These are phyloP conservation scores for Geotrichum restrictum DNA, from an alignment of 1,139 yeast species.

Conservation along the genomic window DNA sequence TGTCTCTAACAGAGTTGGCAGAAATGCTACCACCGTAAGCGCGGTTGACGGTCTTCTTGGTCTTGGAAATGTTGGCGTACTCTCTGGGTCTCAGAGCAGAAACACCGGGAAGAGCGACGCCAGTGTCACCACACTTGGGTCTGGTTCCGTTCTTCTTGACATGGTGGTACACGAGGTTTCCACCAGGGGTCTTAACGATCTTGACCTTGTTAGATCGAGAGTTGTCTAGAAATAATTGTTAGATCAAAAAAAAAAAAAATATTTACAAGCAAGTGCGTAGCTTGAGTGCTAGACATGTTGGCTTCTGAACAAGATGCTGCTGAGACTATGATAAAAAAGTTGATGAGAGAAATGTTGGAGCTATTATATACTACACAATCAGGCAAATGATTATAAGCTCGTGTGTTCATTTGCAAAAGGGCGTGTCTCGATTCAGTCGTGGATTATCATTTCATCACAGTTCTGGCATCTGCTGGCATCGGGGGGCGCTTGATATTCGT, in stretches of 20 bases:
- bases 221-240: slow-evolving; percentile 52
- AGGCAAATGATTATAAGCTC: too few relatives aligned
- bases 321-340: too few relatives aligned
- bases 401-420: too few relatives aligned
- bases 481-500: too few relatives aligned
- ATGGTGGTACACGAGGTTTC: slow-evolving; percentile 95
- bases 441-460: too few relatives aligned
- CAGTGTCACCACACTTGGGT: slow-evolving; percentile 99
- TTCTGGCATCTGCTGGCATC: too few relatives aligned
- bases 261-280: background rate
- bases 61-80: slow-evolving; percentile 89
- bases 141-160: slow-evolving; percentile 90
- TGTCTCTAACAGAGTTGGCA: slow-evolving; percentile 97
- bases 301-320: too few relatives aligned
- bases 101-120: slow-evolving; percentile 78
- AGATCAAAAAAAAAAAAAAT: background rate
- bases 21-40: slow-evolving; percentile 99
- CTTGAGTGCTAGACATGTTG: background rate
- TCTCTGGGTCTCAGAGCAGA: slow-evolving; percentile 96
- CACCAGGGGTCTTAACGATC: slow-evolving; percentile 99
- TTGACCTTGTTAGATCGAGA: slow-evolving; percentile 98
- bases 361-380: too few relatives aligned
- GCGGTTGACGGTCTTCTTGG: slow-evolving; percentile 97
- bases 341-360: too few relatives aligned
- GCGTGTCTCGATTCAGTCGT: too few relatives aligned